These are phyloP conservation scores for Trametes hirsuta DNA, from an alignment of 1,284 basidiomycete genomes.

Conservation along the genomic window DNA sequence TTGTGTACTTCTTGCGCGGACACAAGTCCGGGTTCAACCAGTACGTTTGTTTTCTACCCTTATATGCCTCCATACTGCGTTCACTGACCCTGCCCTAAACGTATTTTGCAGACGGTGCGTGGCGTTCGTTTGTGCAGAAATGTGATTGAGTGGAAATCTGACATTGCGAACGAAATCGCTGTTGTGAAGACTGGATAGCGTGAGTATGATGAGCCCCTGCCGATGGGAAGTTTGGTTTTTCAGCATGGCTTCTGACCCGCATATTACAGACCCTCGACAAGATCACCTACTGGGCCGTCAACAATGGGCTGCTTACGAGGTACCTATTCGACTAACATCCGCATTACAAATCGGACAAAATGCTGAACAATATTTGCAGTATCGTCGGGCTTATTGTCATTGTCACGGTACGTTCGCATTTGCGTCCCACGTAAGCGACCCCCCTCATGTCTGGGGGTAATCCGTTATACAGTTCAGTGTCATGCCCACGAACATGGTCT, in stretches of 20 bases:
- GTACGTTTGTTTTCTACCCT: neutral
- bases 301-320: constrained; percentile 24
- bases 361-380: neutral
- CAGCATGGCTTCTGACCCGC: neutral
- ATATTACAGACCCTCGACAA: constrained; percentile 14
- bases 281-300: constrained; percentile 25
- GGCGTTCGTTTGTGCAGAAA: no score
- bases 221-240: neutral
- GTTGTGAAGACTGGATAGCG: constrained; percentile 8
- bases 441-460: neutral
- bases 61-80: neutral
- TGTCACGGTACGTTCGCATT: constrained; percentile 11
- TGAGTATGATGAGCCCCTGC: neutral
- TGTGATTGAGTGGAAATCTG: neutral
- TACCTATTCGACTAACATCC: neutral
- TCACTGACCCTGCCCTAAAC: no score
- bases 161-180: neutral
- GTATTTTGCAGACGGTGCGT: neutral
- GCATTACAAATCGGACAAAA: neutral
- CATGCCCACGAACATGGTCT: constrained; percentile 26
- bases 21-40: constrained; percentile 19
- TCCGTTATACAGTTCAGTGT: constrained; percentile 12
- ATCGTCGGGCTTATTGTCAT: constrained; percentile 21
- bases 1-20: constrained; percentile 13
- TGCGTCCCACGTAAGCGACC: neutral